phyloP scores from a whole-genome alignment of 2,329 filamentous ascomycete genomes.

The Septoria linicola region DNA sequence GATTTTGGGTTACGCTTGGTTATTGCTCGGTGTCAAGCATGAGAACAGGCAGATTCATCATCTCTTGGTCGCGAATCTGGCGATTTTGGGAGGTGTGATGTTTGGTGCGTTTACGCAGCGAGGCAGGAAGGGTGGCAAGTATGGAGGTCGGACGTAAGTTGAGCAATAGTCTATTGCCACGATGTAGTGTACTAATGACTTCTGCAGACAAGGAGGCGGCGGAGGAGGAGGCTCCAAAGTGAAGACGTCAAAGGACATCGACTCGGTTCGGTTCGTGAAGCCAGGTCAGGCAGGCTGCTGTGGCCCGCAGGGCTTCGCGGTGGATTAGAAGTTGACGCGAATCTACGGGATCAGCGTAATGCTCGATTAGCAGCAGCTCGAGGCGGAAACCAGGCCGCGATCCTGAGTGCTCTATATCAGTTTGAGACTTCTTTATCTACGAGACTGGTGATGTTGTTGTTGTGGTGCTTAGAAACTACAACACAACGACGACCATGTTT shows the following conservation, averaged over 20 bases:
- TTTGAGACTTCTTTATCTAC: too few species aligned
- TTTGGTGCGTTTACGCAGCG: slow-evolving; percentile 16
- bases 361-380: background rate
- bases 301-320: slow-evolving; percentile 14
- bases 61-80: slow-evolving; percentile 20
- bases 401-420: too few species aligned
- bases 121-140: slow-evolving; percentile 7
- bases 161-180: background rate
- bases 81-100: slow-evolving; percentile 19
- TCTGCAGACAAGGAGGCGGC: slow-evolving; percentile 9
- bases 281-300: slow-evolving; percentile 11
- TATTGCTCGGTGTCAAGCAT: slow-evolving; percentile 19
- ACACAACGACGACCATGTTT: too few species aligned
- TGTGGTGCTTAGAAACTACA: too few species aligned
- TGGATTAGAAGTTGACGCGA: too few species aligned
- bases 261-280: slow-evolving; percentile 11
- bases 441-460: too few species aligned
- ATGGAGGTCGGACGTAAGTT: slow-evolving; percentile 16
- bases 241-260: slow-evolving; percentile 9
- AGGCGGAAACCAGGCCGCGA: too few species aligned
- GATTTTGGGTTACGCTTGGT: slow-evolving; percentile 22
- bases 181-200: background rate
- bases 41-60: slow-evolving; percentile 21
- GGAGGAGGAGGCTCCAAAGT: slow-evolving; percentile 4
- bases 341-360: background rate